Evolutionary conservation across 2,329 filamentous ascomycete genomes (phyloP).

Genomic region (Cladosporium colombiae): DNA sequence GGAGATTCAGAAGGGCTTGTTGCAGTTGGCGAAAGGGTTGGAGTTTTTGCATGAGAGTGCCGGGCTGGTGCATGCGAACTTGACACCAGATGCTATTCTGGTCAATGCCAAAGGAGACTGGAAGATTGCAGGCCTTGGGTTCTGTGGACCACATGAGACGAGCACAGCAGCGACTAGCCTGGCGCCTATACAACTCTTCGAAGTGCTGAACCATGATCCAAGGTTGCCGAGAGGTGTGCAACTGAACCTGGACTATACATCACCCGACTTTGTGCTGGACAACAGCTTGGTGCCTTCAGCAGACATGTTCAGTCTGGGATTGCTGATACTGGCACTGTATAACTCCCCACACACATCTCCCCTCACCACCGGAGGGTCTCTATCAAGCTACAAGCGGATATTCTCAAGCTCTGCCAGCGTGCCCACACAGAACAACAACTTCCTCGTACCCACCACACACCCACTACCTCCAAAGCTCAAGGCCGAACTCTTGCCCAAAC

Average conservation of each 20-base stretch:
- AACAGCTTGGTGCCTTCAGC: constrained; percentile 79
- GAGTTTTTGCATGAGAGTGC: constrained; percentile 97
- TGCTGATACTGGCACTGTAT: constrained; percentile 86
- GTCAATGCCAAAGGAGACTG: constrained; percentile 98
- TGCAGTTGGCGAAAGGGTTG: constrained; percentile 90
- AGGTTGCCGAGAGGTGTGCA: constrained; percentile 80
- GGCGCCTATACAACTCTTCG: constrained; percentile 76
- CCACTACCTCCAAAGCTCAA: constrained; percentile 78
- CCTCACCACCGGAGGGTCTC: constrained; percentile 75
- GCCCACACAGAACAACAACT: constrained; percentile 80
- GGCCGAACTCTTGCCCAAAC: constrained; percentile 72
- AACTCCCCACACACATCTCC: constrained; percentile 92
- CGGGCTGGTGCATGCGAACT: constrained; percentile 87
- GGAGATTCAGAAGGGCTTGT: constrained; percentile 92
- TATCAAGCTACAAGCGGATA: constrained; percentile 80
- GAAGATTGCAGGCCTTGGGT: constrained; percentile 95
- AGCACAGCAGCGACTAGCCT: constrained; percentile 68
- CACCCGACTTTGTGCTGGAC: constrained; percentile 92
- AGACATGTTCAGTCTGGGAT: constrained; percentile 91
- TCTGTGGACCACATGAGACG: constrained; percentile 77
- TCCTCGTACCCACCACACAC: constrained; percentile 66
- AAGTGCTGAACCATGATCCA: constrained; percentile 82
- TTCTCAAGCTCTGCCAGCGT: constrained; percentile 77
- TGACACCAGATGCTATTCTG: constrained; percentile 90
- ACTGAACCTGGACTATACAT: constrained; percentile 88